Evolutionary conservation across 768 basidiomycete genomes (phyloP).

Genomic region (Lactarius hatsudake): DNA sequence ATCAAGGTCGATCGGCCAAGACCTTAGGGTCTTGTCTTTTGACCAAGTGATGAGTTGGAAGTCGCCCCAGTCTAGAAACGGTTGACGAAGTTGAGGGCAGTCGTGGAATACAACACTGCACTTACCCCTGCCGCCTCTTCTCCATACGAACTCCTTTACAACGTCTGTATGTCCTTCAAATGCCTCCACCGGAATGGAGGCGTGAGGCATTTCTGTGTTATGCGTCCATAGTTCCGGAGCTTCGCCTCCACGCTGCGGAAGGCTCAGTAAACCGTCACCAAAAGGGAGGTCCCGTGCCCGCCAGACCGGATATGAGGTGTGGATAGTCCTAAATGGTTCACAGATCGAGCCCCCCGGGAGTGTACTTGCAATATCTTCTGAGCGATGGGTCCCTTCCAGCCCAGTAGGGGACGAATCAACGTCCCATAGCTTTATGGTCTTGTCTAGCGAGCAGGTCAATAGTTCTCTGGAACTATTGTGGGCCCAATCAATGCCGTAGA

Average conservation of each 20-base stretch:
- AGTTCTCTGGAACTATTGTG: conserved; percentile 70
- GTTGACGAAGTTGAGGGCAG: conserved; percentile 3
- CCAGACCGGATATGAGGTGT: conserved; percentile 90
- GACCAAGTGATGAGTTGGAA: conserved; percentile 78
- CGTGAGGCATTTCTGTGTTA: conserved; percentile 30
- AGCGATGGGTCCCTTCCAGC: conserved; percentile 10
- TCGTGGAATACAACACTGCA: neutral
- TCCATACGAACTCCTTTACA: conserved; percentile 98
- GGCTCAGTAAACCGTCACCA: conserved; percentile 79
- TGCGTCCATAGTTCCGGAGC: conserved; percentile 78
- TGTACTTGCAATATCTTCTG: conserved; percentile 14
- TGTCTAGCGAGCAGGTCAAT: conserved; percentile 93
- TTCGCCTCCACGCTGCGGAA: conserved; percentile 87
- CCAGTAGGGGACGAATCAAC: conserved; percentile 37
- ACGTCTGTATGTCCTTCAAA: conserved; percentile 92
- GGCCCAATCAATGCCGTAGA: conserved; percentile 98
- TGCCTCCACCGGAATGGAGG: conserved; percentile 55
- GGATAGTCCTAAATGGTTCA: conserved; percentile 52
- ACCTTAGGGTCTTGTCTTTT: conserved; percentile 85
- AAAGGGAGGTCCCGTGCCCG: conserved; percentile 90
- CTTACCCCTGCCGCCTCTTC: conserved; percentile 59
- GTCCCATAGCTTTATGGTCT: conserved; percentile 88
- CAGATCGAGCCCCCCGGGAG: conserved; percentile 24
- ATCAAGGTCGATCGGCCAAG: conserved; percentile 82
- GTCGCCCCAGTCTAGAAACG: conserved; percentile 39